Evolutionary conservation across 768 basidiomycete species (phyloP).

Genomic region (Mycena belliarum): DNA sequence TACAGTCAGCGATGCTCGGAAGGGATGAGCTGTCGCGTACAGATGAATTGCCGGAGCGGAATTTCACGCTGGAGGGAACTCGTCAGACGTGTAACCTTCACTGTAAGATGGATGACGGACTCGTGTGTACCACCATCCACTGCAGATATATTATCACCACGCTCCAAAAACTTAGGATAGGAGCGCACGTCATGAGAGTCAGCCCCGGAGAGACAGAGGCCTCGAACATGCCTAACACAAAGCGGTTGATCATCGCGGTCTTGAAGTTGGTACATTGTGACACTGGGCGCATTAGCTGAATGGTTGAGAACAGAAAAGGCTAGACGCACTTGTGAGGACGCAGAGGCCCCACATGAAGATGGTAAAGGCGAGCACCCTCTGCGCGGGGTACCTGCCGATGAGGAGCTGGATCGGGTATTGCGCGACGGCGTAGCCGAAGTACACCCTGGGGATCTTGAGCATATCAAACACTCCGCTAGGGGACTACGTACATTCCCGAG

Average conservation of each 20-base stretch:
- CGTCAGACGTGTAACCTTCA: background rate
- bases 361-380: slow-evolving; percentile 18
- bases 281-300: slow-evolving; percentile 4
- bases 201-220: slow-evolving; percentile 20
- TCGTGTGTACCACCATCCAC: slow-evolving; percentile 24
- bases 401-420: slow-evolving; percentile 23
- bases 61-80: slow-evolving; percentile 11
- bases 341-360: slow-evolving; percentile 24
- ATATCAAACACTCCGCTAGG: background rate
- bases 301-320: background rate
- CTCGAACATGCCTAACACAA: slow-evolving; percentile 23
- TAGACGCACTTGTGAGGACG: slow-evolving; percentile 15
- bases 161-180: background rate
- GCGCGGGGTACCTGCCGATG: slow-evolving; percentile 20
- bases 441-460: slow-evolving; percentile 6
- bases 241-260: slow-evolving; percentile 23
- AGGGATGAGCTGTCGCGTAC: background rate
- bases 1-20: background rate
- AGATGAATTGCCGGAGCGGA: slow-evolving; percentile 20
- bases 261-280: slow-evolving; percentile 24
- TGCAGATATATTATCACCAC: too few relatives aligned
- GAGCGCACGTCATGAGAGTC: slow-evolving; percentile 23
- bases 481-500: slow-evolving; percentile 2
- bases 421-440: slow-evolving; percentile 20
- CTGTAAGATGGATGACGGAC: background rate